These are phyloP conservation scores for Monilinia fructicola DNA, from an alignment of 2,329 filamentous ascomycete species.

Conservation along the genomic window DNA sequence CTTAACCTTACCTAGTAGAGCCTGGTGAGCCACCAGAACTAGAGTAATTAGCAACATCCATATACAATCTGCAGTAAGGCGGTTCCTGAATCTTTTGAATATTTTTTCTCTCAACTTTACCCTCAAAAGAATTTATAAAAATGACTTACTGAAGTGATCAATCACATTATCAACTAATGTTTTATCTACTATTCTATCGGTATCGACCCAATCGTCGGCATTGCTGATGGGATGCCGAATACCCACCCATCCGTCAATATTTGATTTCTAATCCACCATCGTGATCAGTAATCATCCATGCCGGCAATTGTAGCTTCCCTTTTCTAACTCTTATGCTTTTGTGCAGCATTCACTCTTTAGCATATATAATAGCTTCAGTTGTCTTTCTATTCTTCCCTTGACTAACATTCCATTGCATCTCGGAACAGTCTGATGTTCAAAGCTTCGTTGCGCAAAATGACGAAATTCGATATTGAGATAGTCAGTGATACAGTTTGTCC, in stretches of 20 bases:
- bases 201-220: neutral
- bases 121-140: neutral
- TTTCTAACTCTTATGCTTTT: neutral
- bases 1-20: too few relatives aligned
- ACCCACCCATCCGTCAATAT: neutral
- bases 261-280: conserved; percentile 10
- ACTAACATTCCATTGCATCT: neutral
- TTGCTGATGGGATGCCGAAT: neutral
- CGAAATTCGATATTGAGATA: conserved; percentile 72
- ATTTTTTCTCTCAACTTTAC: neutral
- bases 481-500: conserved; percentile 69
- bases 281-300: conserved; percentile 13
- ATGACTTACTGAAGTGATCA: neutral
- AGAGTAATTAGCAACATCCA: too few relatives aligned
- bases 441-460: conserved; percentile 52
- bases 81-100: too few relatives aligned
- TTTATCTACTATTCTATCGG: neutral
- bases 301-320: neutral
- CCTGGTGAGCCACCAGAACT: too few relatives aligned
- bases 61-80: too few relatives aligned
- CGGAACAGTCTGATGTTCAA: conserved; percentile 28
- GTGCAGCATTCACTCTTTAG: neutral
- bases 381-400: neutral
- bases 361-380: neutral
- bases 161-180: neutral